Conservation (phyloP, 352 stramenopile genomes). For the Globisporangium nagaii region DNA sequence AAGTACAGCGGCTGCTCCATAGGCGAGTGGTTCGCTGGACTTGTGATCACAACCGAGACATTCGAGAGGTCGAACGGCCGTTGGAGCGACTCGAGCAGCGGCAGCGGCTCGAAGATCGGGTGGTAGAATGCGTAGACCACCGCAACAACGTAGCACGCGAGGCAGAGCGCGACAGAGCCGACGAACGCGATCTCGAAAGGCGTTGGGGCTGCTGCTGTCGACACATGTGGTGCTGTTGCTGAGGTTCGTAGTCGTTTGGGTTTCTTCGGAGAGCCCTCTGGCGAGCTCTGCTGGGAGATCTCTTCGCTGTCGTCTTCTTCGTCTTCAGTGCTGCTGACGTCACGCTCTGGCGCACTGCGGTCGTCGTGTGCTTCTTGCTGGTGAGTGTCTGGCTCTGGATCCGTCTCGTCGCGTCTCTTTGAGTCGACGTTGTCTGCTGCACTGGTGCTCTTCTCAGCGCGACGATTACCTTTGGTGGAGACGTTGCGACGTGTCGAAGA, state of each 20-base stretch:
- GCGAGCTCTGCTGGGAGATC: neutral
- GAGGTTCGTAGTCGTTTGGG: neutral
- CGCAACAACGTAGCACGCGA: slow-evolving; percentile 35
- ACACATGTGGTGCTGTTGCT: no score
- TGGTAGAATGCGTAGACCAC: slow-evolving; percentile 38
- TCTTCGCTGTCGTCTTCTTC: neutral
- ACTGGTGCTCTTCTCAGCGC: no score
- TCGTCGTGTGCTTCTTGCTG: no score
- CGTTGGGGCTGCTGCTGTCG: neutral
- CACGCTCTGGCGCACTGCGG: neutral
- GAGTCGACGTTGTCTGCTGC: no score
- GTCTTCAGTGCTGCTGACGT: neutral
- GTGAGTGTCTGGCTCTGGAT: neutral
- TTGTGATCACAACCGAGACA: slow-evolving; percentile 28
- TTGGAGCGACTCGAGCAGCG: slow-evolving; percentile 26
- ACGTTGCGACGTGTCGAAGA: no score
- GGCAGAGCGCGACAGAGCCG: slow-evolving; percentile 13
- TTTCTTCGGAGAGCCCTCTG: neutral
- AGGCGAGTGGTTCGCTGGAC: slow-evolving; percentile 15
- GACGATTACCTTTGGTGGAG: no score
- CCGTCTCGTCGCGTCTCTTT: no score
- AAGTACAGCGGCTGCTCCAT: slow-evolving; percentile 14
- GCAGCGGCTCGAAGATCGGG: slow-evolving; percentile 30
- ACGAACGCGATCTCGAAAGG: slow-evolving; percentile 20
- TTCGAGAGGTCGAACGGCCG: slow-evolving; percentile 41